A percentile compares a stretch with the other conserved stretches of the same genome.
Evolutionary conservation across 148 eudicot genomes (phyloP).

Genomic region (Salicornia ramosissima): DNA sequence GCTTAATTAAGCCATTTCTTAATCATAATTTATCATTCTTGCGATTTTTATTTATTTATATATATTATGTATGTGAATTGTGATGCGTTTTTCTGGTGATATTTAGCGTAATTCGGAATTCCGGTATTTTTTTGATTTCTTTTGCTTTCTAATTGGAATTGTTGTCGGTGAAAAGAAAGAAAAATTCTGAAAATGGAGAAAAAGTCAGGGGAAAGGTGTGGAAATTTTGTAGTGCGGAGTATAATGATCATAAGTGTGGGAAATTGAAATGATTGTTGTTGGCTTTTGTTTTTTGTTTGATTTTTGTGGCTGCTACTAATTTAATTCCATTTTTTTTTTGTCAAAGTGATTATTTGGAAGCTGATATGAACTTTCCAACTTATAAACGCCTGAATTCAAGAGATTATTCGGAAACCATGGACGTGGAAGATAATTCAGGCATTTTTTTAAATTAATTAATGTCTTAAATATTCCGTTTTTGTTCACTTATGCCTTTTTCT

Average conservation of each 20-base stretch:
- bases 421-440: conserved; percentile 56
- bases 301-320: neutral
- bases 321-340: neutral
- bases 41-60: neutral
- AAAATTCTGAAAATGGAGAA: neutral
- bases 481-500: neutral
- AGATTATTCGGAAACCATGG: conserved; percentile 45
- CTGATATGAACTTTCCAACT: conserved; percentile 46
- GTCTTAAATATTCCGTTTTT: neutral
- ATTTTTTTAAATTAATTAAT: conserved; percentile 12
- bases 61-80: neutral
- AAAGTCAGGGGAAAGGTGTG: no score
- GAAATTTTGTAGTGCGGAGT: neutral
- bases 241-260: neutral
- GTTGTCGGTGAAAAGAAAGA: conserved; percentile 2
- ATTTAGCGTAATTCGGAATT: no score
- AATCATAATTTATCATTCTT: neutral
- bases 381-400: conserved; percentile 66
- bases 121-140: no score
- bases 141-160: neutral
- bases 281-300: conserved; percentile 2
- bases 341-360: neutral
- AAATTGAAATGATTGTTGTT: conserved; percentile 6
- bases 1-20: no score
- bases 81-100: no score